Conservation (phyloP, 257 asterid genomes). For the Nicotiana undulata region DNA sequence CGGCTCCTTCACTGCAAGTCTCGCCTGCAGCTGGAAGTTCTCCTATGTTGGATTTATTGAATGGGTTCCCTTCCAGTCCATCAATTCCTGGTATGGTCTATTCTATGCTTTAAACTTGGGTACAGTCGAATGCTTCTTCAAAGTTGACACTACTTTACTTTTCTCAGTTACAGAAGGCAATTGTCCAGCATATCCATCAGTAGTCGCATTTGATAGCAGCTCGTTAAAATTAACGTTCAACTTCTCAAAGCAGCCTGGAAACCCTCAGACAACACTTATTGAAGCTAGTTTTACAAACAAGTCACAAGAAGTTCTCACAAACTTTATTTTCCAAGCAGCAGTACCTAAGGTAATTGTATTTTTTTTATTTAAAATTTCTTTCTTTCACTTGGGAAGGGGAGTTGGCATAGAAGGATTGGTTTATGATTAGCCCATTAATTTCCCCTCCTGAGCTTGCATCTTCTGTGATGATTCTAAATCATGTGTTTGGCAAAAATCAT, state of each 20-base stretch:
- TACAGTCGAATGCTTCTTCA: slow-evolving; percentile 9
- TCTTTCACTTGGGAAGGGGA: neutral
- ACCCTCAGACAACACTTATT: slow-evolving; percentile 54
- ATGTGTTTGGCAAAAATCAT: neutral
- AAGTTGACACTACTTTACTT: slow-evolving; percentile 3
- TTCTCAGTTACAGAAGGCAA: slow-evolving; percentile 50
- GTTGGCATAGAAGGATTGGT: neutral
- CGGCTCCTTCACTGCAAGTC: slow-evolving; percentile 38
- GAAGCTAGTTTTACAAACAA: slow-evolving; percentile 76
- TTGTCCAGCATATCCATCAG: slow-evolving; percentile 59
- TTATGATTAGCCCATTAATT: neutral
- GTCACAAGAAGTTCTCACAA: slow-evolving; percentile 53
- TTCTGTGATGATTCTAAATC: neutral
- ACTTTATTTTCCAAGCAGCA: slow-evolving; percentile 90
- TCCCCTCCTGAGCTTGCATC: neutral
- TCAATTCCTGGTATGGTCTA: slow-evolving; percentile 45
- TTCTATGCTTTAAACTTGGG: slow-evolving; percentile 6
- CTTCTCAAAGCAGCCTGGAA: slow-evolving; percentile 76
- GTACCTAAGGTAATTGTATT: slow-evolving; percentile 77
- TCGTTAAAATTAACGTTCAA: slow-evolving; percentile 58
- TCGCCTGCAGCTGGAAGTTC: slow-evolving; percentile 50
- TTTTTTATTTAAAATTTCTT: no score
- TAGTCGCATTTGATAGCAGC: slow-evolving; percentile 83
- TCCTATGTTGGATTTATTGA: slow-evolving; percentile 78
- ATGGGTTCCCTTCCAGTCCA: slow-evolving; percentile 58